Conservation (phyloP, 768 basidiomycete species). For the Pulveroboletus ravenelii region DNA sequence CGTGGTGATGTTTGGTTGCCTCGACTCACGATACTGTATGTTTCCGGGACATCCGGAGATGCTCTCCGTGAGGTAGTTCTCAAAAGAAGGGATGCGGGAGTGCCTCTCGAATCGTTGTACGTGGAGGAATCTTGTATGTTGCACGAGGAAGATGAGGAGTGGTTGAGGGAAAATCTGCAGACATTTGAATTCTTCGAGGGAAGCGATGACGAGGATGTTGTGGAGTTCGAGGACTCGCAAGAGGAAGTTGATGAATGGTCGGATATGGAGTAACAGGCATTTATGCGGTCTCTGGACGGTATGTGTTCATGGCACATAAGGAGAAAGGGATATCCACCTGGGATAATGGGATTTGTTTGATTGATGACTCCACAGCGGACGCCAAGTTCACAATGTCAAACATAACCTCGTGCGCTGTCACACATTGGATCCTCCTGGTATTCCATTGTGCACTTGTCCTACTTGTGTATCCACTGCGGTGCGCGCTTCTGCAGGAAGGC, state of each 20-base stretch:
- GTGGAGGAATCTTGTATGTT: conserved; percentile 45
- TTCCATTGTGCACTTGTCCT: conserved; percentile 2
- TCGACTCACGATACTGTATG: conserved; percentile 44
- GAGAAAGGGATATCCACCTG: neutral
- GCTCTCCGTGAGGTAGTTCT: conserved; percentile 44
- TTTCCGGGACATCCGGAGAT: conserved; percentile 40
- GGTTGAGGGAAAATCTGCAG: conserved; percentile 49
- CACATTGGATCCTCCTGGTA: neutral
- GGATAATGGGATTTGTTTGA: neutral
- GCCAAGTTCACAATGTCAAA: neutral
- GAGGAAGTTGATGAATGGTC: conserved; percentile 16
- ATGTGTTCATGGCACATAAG: neutral
- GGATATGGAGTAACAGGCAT: conserved; percentile 1
- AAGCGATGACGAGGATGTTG: conserved; percentile 41
- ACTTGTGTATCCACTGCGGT: conserved; percentile 41
- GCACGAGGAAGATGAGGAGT: conserved; percentile 39
- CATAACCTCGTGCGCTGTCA: neutral
- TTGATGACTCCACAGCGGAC: neutral
- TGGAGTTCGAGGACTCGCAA: conserved; percentile 24
- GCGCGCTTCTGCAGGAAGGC: conserved; percentile 47
- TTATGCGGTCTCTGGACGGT: neutral
- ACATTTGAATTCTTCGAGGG: conserved; percentile 54
- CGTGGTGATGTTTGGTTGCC: conserved; percentile 39
- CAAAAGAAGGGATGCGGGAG: conserved; percentile 37
- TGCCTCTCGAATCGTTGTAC: conserved; percentile 41